Base-by-base conservation (phyloP, 768 basidiomycete genomes). In the Boletus fagicola region DNA sequence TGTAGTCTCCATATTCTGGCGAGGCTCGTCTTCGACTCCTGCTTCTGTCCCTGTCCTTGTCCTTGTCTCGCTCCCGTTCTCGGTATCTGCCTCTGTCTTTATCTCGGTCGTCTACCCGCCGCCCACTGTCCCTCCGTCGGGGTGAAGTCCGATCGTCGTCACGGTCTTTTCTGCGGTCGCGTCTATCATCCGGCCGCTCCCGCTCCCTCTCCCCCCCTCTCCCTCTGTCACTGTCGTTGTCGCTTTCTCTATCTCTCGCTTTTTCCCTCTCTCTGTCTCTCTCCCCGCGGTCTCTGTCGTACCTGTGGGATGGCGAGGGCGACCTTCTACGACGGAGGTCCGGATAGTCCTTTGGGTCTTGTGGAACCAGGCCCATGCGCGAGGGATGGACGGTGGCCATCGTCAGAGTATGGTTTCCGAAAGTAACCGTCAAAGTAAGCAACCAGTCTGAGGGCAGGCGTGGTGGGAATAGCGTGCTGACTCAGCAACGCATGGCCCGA, bases 351-450 rank as follows among this genome's bases (percentile, higher is more conserved):
- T 58, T 65, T 56, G 66, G 49, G 28, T 73, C 73, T 54, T 74
- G 81, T 39, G 87, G 84, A 20, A 90, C 84, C 5, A 90, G 75
- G 28, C 76, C 83, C 75, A 87, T 75, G 50, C 88, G 80, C 11
- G 88, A 89, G 26, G 89, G 88, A 64, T 90, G 88, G 6, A 90
- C 78, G 20, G 83, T 84, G 28, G 87, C 87, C 88, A 90, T 90
- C 16, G 44, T 35, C 6, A 33, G 47, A 20, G 33, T 13, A 28
- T 38, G 31, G 43, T 44, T 13, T 26, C 15, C n/a, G n/a, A n/a
- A n/a, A 15, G 44, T 26, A n/a, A 28, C 24, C 9, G 45, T 26
- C 26, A n/a, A 11, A 46, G 28, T 7, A 1, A 30, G n/a, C 16
- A 20, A n/a, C n/a, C 9, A 11, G 11, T 4, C 30, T 13, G 11